phyloP scores from a whole-genome alignment of 2,329 filamentous ascomycete species.

The Penicillium sp. region DNA sequence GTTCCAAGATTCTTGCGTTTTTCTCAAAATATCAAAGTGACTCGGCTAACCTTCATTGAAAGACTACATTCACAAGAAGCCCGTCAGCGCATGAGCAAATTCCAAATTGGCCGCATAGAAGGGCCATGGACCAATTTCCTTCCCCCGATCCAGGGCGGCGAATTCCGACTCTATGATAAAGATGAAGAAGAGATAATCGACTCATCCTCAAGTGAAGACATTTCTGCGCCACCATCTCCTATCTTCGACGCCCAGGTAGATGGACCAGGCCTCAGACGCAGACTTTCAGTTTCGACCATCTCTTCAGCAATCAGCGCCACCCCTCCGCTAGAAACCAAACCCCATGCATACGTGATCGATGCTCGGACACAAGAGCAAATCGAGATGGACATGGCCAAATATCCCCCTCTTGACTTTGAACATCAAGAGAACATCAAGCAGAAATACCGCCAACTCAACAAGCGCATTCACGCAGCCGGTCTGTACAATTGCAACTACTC shows the following conservation, averaged over 20 bases:
- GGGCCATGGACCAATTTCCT: conserved; percentile 81
- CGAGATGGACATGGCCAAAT: conserved; percentile 71
- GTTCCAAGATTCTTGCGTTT: not conserved
- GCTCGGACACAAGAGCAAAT: conserved; percentile 72
- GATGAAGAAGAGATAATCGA: conserved; percentile 30
- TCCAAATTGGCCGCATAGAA: conserved; percentile 77
- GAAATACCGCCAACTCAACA: conserved; percentile 48
- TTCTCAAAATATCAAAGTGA: not conserved
- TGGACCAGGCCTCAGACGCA: conserved; percentile 33
- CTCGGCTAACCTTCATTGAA: conserved; percentile 39
- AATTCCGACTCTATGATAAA: conserved; percentile 59
- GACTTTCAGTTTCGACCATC: conserved; percentile 28
- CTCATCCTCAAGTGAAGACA: conserved; percentile 49
- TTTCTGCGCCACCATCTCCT: conserved; percentile 57
- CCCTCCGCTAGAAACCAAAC: conserved; percentile 20
- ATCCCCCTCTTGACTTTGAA: conserved; percentile 69
- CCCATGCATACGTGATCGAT: conserved; percentile 66
- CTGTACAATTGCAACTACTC: conserved; percentile 79
- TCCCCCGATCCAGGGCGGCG: conserved; percentile 85
- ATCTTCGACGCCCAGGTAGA: conserved; percentile 54
- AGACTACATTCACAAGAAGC: conserved; percentile 80
- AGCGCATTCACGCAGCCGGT: conserved; percentile 57
- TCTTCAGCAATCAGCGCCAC: conserved; percentile 24
- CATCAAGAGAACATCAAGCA: conserved; percentile 73
- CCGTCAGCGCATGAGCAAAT: conserved; percentile 70